Base-by-base conservation (phyloP, 225 moss, liverwort and hornwort genomes). In the Pseudoscleropodium purum region DNA sequence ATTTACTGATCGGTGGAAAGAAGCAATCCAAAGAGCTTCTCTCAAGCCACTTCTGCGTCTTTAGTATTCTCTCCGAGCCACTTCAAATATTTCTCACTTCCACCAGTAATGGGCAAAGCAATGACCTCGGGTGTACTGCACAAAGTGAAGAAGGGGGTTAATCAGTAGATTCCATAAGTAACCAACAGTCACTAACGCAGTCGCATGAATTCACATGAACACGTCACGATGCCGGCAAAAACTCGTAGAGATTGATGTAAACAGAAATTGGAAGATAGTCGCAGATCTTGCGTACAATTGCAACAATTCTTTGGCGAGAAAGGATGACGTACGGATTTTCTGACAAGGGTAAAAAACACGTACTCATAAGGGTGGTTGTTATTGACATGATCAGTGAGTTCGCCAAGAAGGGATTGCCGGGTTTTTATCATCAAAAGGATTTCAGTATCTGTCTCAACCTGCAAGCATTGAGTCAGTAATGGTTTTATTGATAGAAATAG, bases 61-160 rank as follows among this genome's bases (percentile, higher is more conserved):
- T 95, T 90, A 34, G 95, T 97, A 68, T 87, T 96, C 29, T 97
- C 96, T 88, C 88, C 94, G 30, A 97, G 92, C 97, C 97, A 97
- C 92, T 95, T 94, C 88, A 97, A 86, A 87, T 97, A 97, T 65
- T 94, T 93, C 70, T 96, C 95, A 91, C 96, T 97, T 81, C 97
- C 97, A 89, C 96, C 96, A 85, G 92, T 90, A 57, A 97, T 96
- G 62, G 97, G 96, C 79, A 96, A 78, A 61, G 96, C 96, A 78
- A 97, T 95, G 52, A 97, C 96, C 91, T 97, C 97, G 16, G 96
- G 97, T 56, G 96, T 96, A 57, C 97, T 97, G 94, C 93, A 89
- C 77, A 89, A 84, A 89, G 72, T 34, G 84, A 85, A 57, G 51
- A 82, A 63, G 67, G 69, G 69, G 62, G 52, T 66, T 83, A 79